Conservation (phyloP, 805 yeast species). For the Ogataea thermomethanolica region DNA sequence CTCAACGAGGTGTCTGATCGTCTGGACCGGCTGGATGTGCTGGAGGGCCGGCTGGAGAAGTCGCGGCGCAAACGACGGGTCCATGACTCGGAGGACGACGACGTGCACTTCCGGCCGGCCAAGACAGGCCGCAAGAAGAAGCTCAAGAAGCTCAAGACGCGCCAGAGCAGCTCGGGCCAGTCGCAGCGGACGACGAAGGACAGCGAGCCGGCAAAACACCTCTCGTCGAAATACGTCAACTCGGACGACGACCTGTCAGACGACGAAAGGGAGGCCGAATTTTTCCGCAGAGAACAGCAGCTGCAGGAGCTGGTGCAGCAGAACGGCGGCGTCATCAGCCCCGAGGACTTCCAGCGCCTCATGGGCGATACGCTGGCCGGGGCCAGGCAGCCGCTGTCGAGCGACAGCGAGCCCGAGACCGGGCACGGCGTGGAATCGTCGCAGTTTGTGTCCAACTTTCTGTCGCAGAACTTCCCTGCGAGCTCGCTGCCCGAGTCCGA, state of each 20-base stretch:
- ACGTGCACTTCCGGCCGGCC: conserved; percentile 9
- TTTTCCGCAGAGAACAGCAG: conserved; percentile 54
- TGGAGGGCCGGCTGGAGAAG: conserved; percentile 33
- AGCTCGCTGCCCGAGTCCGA: background rate
- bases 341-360: conserved; percentile 25
- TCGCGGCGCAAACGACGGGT: conserved; percentile 23
- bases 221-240: conserved; percentile 52
- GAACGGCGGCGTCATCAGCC: conserved; percentile 27
- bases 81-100: conserved; percentile 16
- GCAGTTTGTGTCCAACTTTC: no score
- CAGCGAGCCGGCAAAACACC: conserved; percentile 20
- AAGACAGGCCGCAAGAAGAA: conserved; percentile 12
- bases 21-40: conserved; percentile 35
- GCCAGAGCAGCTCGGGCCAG: conserved; percentile 6
- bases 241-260: conserved; percentile 67
- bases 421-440: background rate
- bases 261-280: conserved; percentile 47
- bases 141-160: conserved; percentile 3
- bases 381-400: background rate
- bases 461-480: no score
- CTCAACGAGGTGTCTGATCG: conserved; percentile 2
- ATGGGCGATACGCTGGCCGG: conserved; percentile 2
- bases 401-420: conserved; percentile 13
- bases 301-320: conserved; percentile 36
- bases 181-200: background rate